Evolutionary conservation across 208 protist genomes (phyloP), one percentile per base, ranked within the genome.

Genomic region (Vickermania spadyakhi): DNA sequence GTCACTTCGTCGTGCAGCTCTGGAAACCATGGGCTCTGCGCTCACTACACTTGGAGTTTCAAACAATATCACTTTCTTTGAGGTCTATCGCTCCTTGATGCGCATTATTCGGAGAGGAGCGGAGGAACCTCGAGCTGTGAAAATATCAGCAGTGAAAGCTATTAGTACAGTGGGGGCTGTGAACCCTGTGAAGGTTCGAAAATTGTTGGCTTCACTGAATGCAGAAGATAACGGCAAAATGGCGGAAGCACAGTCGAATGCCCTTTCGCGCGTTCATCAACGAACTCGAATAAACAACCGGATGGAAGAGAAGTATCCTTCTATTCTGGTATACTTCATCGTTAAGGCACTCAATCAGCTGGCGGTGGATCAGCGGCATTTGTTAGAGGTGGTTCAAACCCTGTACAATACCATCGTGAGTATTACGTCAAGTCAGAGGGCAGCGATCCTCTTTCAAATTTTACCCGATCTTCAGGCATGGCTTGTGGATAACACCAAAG

Each of bases 91-190:
- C n/a, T 68, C 66, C 22, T 64, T 91, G 3, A 75, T 78, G 27
- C 81, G 84, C 52, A 91, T 92, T 67, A 79, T 94, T 26, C 82
- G 88, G 28, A 67, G 73, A 56, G 82, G 91, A 56, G 73, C 70
- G 28, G 84, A 92, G 52, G 85, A 95, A 57, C 75, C 84, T 50
- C 73, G 86, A 31, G 58, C 57, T 29, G 79, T 92, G 28, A 86
- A 74, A 31, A 68, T 79, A 21, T 74, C 80, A 0, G 82, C 89
- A 18, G 77, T 91, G 72, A 78, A 79, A 62, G 81, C 75, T 36
- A 50, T 95, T 14, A 86, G 85, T 69, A 77, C 79, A 0, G 78
- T 95, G 14, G 89, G 89, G n/a, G 89, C 89, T 23, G 73, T 86
- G 53, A 84, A 86, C 42, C 83, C 86, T 23, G 75, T 90, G 13